Percentiles rank a stretch among this genome's conserved stretches.
phyloP scores from a whole-genome alignment of 768 basidiomycete genomes.

The Naganishia vaughanmartiniae region DNA sequence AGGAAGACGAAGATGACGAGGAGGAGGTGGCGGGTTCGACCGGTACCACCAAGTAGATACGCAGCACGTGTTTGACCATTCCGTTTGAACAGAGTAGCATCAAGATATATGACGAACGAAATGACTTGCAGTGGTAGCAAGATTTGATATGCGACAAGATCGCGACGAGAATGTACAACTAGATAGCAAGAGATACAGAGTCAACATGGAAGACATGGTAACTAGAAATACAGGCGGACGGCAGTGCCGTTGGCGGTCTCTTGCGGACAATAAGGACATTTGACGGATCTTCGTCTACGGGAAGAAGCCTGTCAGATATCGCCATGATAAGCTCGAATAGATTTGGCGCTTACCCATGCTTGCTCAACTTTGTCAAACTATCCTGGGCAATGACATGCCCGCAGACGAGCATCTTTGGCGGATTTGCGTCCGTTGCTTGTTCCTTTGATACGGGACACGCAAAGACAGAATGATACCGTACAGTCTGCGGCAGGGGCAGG shows the following conservation, averaged over 20 bases:
- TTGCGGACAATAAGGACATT: conserved; percentile 92
- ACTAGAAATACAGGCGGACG: conserved; percentile 52
- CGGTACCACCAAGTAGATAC: no score
- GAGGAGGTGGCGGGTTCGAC: no score
- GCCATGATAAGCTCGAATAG: background rate
- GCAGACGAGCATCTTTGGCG: conserved; percentile 96
- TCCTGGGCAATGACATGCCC: conserved; percentile 94
- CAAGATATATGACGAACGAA: no score
- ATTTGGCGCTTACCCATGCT: conserved; percentile 67
- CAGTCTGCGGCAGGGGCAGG: conserved; percentile 77
- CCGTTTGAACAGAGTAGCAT: no score
- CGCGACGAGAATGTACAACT: background rate
- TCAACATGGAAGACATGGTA: background rate
- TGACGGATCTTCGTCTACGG: conserved; percentile 66
- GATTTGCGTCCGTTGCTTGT: conserved; percentile 86
- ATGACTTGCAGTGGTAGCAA: background rate
- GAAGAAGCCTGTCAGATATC: background rate
- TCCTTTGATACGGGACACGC: conserved; percentile 98
- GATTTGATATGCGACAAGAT: no score
- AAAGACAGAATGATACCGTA: conserved; percentile 94
- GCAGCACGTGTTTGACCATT: no score
- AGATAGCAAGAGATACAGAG: background rate
- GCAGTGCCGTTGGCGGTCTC: conserved; percentile 56
- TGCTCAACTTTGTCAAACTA: conserved; percentile 82
- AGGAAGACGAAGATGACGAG: conserved; percentile 9